Evolutionary conservation across 768 basidiomycete genomes (phyloP), one percentile per base, ranked within the genome.

Genomic region (Psilocybe azurescens): DNA sequence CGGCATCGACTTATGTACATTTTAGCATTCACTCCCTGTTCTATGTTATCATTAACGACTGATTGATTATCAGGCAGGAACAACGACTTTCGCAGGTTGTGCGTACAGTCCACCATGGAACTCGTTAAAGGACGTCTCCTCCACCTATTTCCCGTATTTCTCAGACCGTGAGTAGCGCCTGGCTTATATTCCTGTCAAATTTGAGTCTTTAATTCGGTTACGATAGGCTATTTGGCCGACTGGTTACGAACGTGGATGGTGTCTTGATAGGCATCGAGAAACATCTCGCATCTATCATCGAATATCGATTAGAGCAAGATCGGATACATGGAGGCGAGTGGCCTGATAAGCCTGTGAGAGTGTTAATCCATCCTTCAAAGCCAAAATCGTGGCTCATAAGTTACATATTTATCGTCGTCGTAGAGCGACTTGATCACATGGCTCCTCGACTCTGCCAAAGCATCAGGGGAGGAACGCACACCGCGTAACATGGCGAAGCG

Each of bases 381-480:
- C 24, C 24, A 2, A 24, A 24, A 24, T 24, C 54, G 50, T 29
- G 53, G 24, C 4, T 38, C 50, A 38, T 56, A 14, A 32, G n/a
- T 11, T 20, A 30, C 6, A 3, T 54, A 14, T 11, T 5, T 59
- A 38, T 18, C 10, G 8, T 33, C 3, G 32, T 3, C 13, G 51
- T 46, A 81, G 79, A 74, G 76, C 55, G 77, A 80, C 57, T 24
- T 79, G 28, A 64, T 82, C 1, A 68, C 72, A 5, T 79, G 79
- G 78, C 64, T 80, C 13, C 64, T 79, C 28, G 76, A 80, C 14
- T 59, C 53, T n/a, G 60, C 58, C 18, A 65, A 67, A 1, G 75
- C 73, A 0, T 53, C 61, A 3, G 67, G 63, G 2, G 64, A 70
- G 33, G 70, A 74, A 20, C 67, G 63, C 9, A 73, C 68, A 3